phyloP scores from a whole-genome alignment of 805 yeast genomes.

The Teunomyces kruisii region DNA sequence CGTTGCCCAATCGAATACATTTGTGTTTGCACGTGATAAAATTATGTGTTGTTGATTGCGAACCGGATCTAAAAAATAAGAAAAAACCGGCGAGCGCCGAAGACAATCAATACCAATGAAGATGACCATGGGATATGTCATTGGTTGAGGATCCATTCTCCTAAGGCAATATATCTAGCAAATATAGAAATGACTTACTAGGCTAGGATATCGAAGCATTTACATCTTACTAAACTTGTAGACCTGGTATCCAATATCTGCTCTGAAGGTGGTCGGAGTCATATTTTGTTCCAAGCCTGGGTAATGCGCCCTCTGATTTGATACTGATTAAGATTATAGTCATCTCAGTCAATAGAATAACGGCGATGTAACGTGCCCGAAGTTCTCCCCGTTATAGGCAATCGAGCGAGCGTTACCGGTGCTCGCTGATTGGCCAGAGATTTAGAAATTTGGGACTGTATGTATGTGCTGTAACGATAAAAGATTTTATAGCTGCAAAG shows the following conservation, averaged over 20 bases:
- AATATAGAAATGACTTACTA: too few relatives aligned
- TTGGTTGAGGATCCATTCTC: too few relatives aligned
- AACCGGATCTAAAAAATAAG: background rate
- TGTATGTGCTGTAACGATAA: background rate
- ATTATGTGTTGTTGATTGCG: background rate
- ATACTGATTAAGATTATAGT: conserved; percentile 1
- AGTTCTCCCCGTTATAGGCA: conserved; percentile 1
- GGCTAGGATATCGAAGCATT: too few relatives aligned
- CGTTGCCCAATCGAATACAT: background rate
- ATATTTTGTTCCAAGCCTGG: too few relatives aligned
- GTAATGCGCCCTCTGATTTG: background rate
- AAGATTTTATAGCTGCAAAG: background rate
- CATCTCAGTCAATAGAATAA: background rate
- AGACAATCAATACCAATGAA: background rate
- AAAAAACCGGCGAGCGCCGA: background rate
- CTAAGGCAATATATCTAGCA: too few relatives aligned
- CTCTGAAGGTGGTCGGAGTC: too few relatives aligned
- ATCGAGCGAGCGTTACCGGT: background rate
- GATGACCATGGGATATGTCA: background rate
- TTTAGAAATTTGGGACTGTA: background rate
- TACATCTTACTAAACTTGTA: too few relatives aligned
- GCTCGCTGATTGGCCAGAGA: conserved; percentile 5
- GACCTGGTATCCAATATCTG: too few relatives aligned
- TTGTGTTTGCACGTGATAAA: background rate
- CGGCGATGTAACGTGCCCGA: conserved; percentile 2